phyloP scores from a whole-genome alignment of 805 yeast genomes.

The Kodamaea sagamina region DNA sequence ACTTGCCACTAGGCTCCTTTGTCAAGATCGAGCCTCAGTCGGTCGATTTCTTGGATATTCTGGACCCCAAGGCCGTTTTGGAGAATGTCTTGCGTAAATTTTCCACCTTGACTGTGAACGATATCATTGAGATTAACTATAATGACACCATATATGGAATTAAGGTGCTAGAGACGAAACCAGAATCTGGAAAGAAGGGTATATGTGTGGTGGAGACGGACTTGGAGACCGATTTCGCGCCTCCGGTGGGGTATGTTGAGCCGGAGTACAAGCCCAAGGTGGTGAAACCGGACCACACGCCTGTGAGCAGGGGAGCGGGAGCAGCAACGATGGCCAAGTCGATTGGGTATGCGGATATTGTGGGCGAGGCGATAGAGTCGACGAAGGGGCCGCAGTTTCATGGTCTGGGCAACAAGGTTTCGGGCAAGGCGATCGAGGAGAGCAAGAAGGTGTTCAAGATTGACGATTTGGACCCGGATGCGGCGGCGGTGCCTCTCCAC shows the following conservation, averaged over 20 bases:
- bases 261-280: slow-evolving; percentile 61
- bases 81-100: slow-evolving; percentile 91
- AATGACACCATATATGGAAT: slow-evolving; percentile 78
- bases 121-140: slow-evolving; percentile 80
- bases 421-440: slow-evolving; percentile 52
- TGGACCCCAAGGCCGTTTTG: slow-evolving; percentile 94
- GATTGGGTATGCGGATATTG: slow-evolving; percentile 63
- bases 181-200: slow-evolving; percentile 56
- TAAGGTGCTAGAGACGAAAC: slow-evolving; percentile 84
- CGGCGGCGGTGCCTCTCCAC: slow-evolving; percentile 68
- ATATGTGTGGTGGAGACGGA: slow-evolving; percentile 97
- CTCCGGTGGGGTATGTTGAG: slow-evolving; percentile 97
- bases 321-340: slow-evolving; percentile 77
- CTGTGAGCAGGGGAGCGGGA: slow-evolving; percentile 43
- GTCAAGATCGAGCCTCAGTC: slow-evolving; percentile 96
- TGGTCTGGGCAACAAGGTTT: slow-evolving; percentile 71
- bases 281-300: slow-evolving; percentile 28
- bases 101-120: slow-evolving; percentile 81
- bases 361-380: slow-evolving; percentile 38
- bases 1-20: slow-evolving; percentile 81
- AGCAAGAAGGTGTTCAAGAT: slow-evolving; percentile 33
- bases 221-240: slow-evolving; percentile 95
- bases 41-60: slow-evolving; percentile 86
- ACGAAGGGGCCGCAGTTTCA: slow-evolving; percentile 36
- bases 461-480: slow-evolving; percentile 52